phyloP scores from a whole-genome alignment of 2,329 filamentous ascomycete genomes.

The Fusarium coicis region DNA sequence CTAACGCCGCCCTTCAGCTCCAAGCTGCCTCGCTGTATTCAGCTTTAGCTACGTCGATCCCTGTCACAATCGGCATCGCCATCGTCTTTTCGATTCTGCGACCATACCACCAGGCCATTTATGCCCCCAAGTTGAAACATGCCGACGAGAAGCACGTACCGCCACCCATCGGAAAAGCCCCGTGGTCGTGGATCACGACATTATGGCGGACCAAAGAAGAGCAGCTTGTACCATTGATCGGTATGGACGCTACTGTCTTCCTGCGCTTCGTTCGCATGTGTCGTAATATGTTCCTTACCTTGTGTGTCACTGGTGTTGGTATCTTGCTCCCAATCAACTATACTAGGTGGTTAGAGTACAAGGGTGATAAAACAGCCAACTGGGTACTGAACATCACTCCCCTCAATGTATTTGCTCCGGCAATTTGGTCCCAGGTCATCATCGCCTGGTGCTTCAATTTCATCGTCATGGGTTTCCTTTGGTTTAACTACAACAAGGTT shows the following conservation, averaged over 20 bases:
- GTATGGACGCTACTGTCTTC: slow-evolving; percentile 92
- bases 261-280: slow-evolving; percentile 91
- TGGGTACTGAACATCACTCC: slow-evolving; percentile 72
- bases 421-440: slow-evolving; percentile 69
- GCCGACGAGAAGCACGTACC: slow-evolving; percentile 91
- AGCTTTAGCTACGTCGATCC: slow-evolving; percentile 83
- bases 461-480: slow-evolving; percentile 83
- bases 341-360: slow-evolving; percentile 50
- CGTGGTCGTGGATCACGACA: slow-evolving; percentile 87
- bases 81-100: slow-evolving; percentile 88
- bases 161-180: slow-evolving; percentile 84
- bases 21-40: slow-evolving; percentile 71
- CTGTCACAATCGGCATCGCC: slow-evolving; percentile 77
- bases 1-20: slow-evolving; percentile 38
- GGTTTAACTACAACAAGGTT: slow-evolving; percentile 88
- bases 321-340: slow-evolving; percentile 87
- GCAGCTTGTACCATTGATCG: slow-evolving; percentile 81
- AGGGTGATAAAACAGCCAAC: slow-evolving; percentile 38
- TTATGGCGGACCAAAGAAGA: slow-evolving; percentile 82
- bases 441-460: slow-evolving; percentile 75
- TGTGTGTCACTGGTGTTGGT: slow-evolving; percentile 77
- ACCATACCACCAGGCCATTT: slow-evolving; percentile 91
- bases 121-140: slow-evolving; percentile 93
- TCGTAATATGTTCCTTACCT: slow-evolving; percentile 83
- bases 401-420: slow-evolving; percentile 60